Percentiles rank a stretch among this genome's conserved stretches.
These are phyloP conservation scores for Hemisphaericaspora lyxosophila DNA, from an alignment of 1,139 yeast genomes.

Conservation along the genomic window DNA sequence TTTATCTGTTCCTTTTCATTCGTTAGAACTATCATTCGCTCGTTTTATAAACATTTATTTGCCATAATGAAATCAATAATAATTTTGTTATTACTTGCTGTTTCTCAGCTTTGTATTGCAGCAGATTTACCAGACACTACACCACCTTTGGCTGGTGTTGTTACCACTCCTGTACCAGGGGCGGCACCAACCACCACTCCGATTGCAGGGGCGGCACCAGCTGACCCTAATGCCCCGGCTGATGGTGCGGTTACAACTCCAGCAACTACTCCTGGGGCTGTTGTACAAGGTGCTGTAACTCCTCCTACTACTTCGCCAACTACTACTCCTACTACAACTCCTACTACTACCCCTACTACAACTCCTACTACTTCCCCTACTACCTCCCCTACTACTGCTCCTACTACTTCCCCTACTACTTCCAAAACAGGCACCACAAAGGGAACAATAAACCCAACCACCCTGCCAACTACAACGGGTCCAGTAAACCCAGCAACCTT, in stretches of 20 bases:
- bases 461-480: slow-evolving; percentile 8
- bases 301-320: slow-evolving; percentile 13
- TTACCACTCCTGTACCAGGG: slow-evolving; percentile 14
- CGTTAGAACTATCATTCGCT: not conserved
- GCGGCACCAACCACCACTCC: slow-evolving; percentile 16
- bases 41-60: slow-evolving; percentile 1
- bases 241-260: slow-evolving; percentile 14
- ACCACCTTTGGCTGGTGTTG: slow-evolving; percentile 8
- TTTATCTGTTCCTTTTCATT: too few species aligned
- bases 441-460: slow-evolving; percentile 7
- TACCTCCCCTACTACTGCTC: slow-evolving; percentile 8
- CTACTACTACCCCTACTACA: slow-evolving; percentile 10
- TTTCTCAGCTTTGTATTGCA: slow-evolving; percentile 6
- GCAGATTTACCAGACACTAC: slow-evolving; percentile 11
- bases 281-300: slow-evolving; percentile 13
- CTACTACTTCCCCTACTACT: slow-evolving; percentile 10
- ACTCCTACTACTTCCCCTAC: slow-evolving; percentile 13
- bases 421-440: slow-evolving; percentile 7
- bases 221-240: slow-evolving; percentile 15
- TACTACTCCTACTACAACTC: slow-evolving; percentile 10
- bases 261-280: slow-evolving; percentile 11
- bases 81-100: slow-evolving; percentile 5
- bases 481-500: slow-evolving; percentile 13
- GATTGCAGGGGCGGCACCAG: slow-evolving; percentile 13
- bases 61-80: slow-evolving; percentile 5